Evolutionary conservation across 2,329 filamentous ascomycete species (phyloP), one percentile per base, ranked within the genome.

Genomic region (Pseudogymnoascus sp.): DNA sequence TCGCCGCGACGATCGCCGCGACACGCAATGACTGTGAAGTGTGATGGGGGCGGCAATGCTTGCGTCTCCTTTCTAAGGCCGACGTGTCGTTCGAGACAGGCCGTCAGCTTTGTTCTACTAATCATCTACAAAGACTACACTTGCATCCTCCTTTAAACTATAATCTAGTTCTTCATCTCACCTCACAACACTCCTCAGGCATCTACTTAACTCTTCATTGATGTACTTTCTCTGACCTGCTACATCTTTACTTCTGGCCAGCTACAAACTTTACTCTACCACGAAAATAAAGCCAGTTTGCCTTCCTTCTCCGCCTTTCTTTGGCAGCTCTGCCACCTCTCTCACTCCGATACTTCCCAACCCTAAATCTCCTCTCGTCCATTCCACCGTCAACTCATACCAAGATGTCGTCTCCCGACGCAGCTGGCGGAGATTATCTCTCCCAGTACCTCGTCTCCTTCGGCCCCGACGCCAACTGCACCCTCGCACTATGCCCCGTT

Each of bases 401-500:
- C 39, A 61, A 25, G 25, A 61, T 61, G 59, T 55, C 59, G 39
- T 55, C 38, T 17, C 17, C 39, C 39, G 10, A 42, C n/a, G 39
- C 39, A 25, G 10, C 17, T 5, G 39, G 39, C 17, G 17, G 12
- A 44, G 17, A 21, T 35, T 38, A 61, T 55, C 59, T 35, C 59
- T 61, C 59, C 59, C 59, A 61, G 59, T 61, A 55, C 39, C 59
- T 61, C 39, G 60, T 62, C 60, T 39, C 60, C 60, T 62, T 62
- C 44, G 3, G 69, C 13, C 60, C 60, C 15, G 39, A 61, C 4
- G 69, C 39, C 39, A 42, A 42, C 59, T 78, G 76, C 66, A 76
- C 74, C 9, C 59, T 75, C 31, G 67, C 68, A 1, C 73, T 70
- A 5, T 78, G 77, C 61, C 69, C 72, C 0, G 63, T 77, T 31